These are phyloP conservation scores for Citrus sp. DNA, from an alignment of 345 rosid genomes.

Conservation along the genomic window DNA sequence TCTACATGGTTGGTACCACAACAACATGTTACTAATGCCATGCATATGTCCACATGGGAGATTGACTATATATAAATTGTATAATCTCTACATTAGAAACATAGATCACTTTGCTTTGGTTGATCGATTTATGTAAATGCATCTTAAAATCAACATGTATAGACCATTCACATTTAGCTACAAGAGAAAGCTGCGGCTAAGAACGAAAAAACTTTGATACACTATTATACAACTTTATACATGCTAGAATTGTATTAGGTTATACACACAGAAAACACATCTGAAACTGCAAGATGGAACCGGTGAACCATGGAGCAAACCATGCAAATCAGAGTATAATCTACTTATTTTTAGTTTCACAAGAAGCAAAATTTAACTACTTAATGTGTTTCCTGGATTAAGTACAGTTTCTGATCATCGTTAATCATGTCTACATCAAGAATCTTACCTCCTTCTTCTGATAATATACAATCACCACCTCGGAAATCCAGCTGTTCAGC, in stretches of 20 bases:
- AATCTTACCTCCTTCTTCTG: constrained; percentile 70
- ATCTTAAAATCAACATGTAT: too few species aligned
- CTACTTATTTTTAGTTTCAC: not conserved
- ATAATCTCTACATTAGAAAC: too few species aligned
- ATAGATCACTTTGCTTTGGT: too few species aligned
- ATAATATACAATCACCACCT: constrained; percentile 39
- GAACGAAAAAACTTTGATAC: too few species aligned
- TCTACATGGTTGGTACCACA: too few species aligned
- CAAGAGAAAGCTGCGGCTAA: not conserved
- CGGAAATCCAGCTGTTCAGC: constrained; percentile 45
- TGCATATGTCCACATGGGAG: too few species aligned
- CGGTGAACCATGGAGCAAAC: not conserved
- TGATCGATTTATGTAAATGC: too few species aligned
- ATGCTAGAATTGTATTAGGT: not conserved
- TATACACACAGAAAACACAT: not conserved
- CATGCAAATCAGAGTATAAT: not conserved
- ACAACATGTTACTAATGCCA: too few species aligned
- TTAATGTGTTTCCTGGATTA: constrained; percentile 39
- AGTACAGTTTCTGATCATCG: constrained; percentile 68
- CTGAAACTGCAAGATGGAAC: not conserved
- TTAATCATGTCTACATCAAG: constrained; percentile 60
- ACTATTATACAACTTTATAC: not conserved
- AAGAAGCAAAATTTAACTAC: not conserved
- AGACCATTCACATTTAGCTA: too few species aligned
- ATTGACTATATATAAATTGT: too few species aligned